phyloP scores from a whole-genome alignment of 192 early-diverging fungal species.

The Rhizophagus sp. region DNA sequence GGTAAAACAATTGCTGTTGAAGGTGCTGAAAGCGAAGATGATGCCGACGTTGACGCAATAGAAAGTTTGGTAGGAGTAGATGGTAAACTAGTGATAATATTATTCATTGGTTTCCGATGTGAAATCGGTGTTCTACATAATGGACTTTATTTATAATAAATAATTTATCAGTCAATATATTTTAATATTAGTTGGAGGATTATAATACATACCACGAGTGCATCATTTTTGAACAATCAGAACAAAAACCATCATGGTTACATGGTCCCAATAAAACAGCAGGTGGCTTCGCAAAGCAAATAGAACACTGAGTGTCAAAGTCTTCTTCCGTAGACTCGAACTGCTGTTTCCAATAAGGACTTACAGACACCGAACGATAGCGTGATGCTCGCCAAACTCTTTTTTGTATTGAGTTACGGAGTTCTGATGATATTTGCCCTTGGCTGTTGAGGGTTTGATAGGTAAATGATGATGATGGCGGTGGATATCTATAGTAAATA shows the following conservation, averaged over 20 bases:
- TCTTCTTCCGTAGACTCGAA: constrained; percentile 24
- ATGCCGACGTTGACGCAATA: background rate
- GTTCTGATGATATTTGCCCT: constrained; percentile 35
- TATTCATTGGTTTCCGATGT: constrained; percentile 5
- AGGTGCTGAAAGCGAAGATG: constrained; percentile 8
- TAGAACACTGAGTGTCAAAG: constrained; percentile 42
- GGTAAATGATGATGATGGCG: constrained; percentile 34
- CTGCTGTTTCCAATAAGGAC: constrained; percentile 18
- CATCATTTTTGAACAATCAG: constrained; percentile 42
- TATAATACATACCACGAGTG: constrained; percentile 30
- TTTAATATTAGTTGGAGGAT: background rate
- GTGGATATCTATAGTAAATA: constrained; percentile 37
- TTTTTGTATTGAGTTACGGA: constrained; percentile 39
- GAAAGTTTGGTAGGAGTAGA: constrained; percentile 20
- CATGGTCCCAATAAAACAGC: constrained; percentile 45
- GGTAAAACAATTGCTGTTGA: constrained; percentile 31
- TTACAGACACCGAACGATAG: constrained; percentile 36
- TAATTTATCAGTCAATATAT: background rate
- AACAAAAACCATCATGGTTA: constrained; percentile 49
- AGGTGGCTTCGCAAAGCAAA: constrained; percentile 52
- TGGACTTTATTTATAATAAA: background rate
- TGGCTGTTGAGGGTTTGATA: constrained; percentile 38
- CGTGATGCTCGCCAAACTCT: constrained; percentile 37
- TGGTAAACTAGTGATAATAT: background rate
- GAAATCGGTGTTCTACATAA: constrained; percentile 24